A percentile compares a stretch with the other conserved stretches of the same genome.
These are phyloP conservation scores for Starmerella geochares DNA, from an alignment of 805 yeast species.

Conservation along the genomic window DNA sequence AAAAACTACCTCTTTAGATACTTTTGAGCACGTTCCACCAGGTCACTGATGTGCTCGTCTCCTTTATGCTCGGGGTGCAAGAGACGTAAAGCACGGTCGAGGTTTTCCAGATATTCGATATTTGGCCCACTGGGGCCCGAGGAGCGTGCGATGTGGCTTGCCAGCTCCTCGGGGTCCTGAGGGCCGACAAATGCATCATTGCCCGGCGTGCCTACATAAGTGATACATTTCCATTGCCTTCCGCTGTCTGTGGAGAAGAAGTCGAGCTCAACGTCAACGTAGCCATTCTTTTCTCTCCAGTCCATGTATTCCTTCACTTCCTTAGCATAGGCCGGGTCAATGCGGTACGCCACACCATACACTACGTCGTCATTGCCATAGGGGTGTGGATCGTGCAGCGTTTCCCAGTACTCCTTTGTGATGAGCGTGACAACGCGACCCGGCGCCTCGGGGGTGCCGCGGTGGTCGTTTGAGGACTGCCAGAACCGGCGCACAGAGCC, in stretches of 20 bases:
- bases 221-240: constrained; percentile 42
- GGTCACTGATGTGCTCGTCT: constrained; percentile 39
- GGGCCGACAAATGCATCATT: constrained; percentile 83
- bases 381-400: constrained; percentile 37
- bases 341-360: constrained; percentile 78
- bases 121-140: constrained; percentile 79
- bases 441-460: constrained; percentile 79
- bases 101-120: constrained; percentile 51
- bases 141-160: constrained; percentile 45
- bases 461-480: constrained; percentile 83
- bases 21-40: constrained; percentile 30
- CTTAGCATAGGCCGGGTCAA: constrained; percentile 51
- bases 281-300: constrained; percentile 81
- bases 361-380: constrained; percentile 35
- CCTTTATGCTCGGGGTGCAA: constrained; percentile 26
- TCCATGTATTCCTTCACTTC: constrained; percentile 63
- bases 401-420: constrained; percentile 44
- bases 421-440: constrained; percentile 84
- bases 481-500: constrained; percentile 80
- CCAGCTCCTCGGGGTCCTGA: constrained; percentile 50
- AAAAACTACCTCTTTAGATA: constrained; percentile 8
- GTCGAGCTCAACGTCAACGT: constrained; percentile 55
- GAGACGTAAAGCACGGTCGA: constrained; percentile 42
- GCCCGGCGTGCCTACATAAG: constrained; percentile 73
- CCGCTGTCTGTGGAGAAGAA: constrained; percentile 40